These are phyloP conservation scores for Discostella stelligera DNA, from an alignment of 352 stramenopile species.

Conservation along the genomic window DNA sequence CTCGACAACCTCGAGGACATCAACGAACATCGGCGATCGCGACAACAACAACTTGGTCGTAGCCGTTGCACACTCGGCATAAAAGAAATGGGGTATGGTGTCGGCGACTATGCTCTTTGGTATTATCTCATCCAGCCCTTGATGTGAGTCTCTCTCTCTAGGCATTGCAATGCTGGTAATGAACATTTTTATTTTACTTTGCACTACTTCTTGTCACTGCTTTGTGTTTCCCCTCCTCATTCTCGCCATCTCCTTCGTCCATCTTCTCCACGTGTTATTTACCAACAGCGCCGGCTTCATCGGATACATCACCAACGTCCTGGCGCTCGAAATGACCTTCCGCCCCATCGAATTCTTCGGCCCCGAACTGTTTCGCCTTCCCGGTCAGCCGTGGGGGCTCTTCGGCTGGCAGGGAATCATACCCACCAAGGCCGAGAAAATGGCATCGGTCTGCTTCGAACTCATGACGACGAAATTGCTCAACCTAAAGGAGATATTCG, in stretches of 20 bases:
- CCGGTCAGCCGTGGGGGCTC: slow-evolving; percentile 83
- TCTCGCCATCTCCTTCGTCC: slow-evolving; percentile 2
- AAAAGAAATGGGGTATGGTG: slow-evolving; percentile 26
- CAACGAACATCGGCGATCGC: no score
- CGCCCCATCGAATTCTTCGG: slow-evolving; percentile 91
- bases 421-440: slow-evolving; percentile 92
- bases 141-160: slow-evolving; percentile 36
- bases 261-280: no score
- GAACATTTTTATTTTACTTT: no score
- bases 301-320: slow-evolving; percentile 93
- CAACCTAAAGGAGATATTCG: slow-evolving; percentile 91
- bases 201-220: no score
- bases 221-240: not conserved
- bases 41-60: not conserved
- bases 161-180: not conserved
- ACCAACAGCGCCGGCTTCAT: slow-evolving; percentile 87
- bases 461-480: slow-evolving; percentile 94
- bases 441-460: slow-evolving; percentile 91
- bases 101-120: slow-evolving; percentile 42
- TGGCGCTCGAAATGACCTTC: slow-evolving; percentile 94
- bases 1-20: no score
- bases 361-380: slow-evolving; percentile 83
- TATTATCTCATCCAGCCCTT: slow-evolving; percentile 50
- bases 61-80: not conserved
- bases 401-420: slow-evolving; percentile 94